Evolutionary conservation across 140 eudicot species (phyloP), one percentile per base, ranked within the genome.

Genomic region (Flaveria floridana): DNA sequence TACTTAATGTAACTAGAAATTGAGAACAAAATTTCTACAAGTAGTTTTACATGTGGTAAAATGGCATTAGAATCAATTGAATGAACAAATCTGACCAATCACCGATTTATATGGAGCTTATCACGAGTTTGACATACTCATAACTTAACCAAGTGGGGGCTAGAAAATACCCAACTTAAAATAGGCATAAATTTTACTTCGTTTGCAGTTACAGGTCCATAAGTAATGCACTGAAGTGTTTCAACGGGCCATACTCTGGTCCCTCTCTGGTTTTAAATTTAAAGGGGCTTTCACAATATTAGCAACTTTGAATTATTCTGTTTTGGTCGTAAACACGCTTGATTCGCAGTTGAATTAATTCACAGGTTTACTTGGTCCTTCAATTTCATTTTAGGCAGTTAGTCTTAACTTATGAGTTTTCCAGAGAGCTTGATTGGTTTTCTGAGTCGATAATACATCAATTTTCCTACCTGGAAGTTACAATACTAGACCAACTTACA

Each of bases 401-500:
- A 30, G 37, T 30, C 3, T 30, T 30, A 30, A 30, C 37, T 30
- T 30, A 30, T 30, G 37, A 30, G 37, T 30, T 30, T 30, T 30
- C 6, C 37, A 30, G 50, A 44, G 50, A 44, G 50, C 13, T 44
- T 2, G 50, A 44, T 44, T 9, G 12, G 50, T 44, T 44, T 44
- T 44, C 13, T 44, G 3, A 44, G 2, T 10, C 50, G 7, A 30
- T 50, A 50, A 14, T 50, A 50, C 19, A 50, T 50, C 19, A 50
- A 4, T 50, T 3, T 50, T 50, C 56, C 15, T 12, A 50, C 4
- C 10, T n/a, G 6, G 41, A 20, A 46, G 71, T 59, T 61, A 46
- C 44, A 48, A 44, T 4, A 20, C 20, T 9, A 21, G 72, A 8
- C 57, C 77, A 78, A 63, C 82, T 71, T 71, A 78, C 72, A 47